phyloP scores from a whole-genome alignment of 2,329 filamentous ascomycete species.

The Colletotrichum incanum region DNA sequence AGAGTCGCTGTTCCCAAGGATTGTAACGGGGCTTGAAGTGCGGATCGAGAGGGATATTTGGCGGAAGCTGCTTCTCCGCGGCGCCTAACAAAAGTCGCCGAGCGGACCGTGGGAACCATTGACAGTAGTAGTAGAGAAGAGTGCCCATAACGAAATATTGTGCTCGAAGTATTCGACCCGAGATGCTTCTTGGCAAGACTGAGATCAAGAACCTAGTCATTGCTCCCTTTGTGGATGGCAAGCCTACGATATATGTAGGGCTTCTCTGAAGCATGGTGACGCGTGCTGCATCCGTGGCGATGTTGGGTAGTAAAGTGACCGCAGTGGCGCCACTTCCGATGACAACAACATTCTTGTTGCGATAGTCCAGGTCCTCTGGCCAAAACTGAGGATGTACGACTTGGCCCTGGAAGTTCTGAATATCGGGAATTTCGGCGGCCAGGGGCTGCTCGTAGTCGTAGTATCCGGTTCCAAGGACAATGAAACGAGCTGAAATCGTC shows the following conservation, averaged over 20 bases:
- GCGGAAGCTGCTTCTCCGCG: conserved; percentile 64
- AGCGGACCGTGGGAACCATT: conserved; percentile 31
- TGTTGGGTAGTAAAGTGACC: conserved; percentile 74
- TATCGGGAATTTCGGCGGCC: conserved; percentile 62
- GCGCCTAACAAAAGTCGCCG: conserved; percentile 53
- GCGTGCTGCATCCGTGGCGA: conserved; percentile 70
- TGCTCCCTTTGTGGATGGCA: conserved; percentile 59
- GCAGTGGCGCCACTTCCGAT: conserved; percentile 80
- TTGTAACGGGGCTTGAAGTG: conserved; percentile 70
- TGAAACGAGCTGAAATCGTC: conserved; percentile 62
- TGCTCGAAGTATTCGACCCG: conserved; percentile 64
- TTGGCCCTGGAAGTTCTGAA: conserved; percentile 55
- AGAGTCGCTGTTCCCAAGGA: conserved; percentile 80
- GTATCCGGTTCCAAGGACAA: conserved; percentile 73
- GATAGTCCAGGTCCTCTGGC: conserved; percentile 77
- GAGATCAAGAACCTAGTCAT: conserved; percentile 55
- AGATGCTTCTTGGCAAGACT: conserved; percentile 60
- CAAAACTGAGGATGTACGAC: conserved; percentile 82
- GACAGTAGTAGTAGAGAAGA: conserved; percentile 51
- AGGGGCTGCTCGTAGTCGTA: conserved; percentile 78
- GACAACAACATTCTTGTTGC: conserved; percentile 74
- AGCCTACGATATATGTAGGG: conserved; percentile 72
- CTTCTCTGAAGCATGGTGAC: conserved; percentile 81
- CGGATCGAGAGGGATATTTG: conserved; percentile 62
- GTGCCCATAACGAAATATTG: conserved; percentile 55